Evolutionary conservation across 768 basidiomycete species (phyloP), one percentile per base, ranked within the genome.

Genomic region (Boletus subcaerulescens): DNA sequence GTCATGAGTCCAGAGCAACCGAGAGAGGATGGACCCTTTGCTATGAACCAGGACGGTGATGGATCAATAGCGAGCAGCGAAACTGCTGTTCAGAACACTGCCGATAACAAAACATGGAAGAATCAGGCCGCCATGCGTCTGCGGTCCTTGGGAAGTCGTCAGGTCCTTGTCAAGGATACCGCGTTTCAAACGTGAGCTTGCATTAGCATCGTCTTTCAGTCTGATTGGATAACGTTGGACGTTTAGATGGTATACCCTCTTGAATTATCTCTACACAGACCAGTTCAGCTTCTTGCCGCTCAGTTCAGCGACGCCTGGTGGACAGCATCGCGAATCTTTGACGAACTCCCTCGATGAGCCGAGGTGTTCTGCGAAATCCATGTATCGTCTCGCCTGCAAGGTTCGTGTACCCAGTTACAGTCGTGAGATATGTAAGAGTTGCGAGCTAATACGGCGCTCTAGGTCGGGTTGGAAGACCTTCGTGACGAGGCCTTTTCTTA

Each of bases 311-410:
- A 54, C 40, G 31, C 48, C 42, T 15, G 35, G 38, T 8, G 46
- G 20, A 14, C 43, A 49, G 13, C 45, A 18, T 39, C 45, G 24
- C 5, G 31, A 50, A 32, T 49, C 46, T 11, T 51, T 48, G 24
- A 53, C 46, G 32, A 50, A 38, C 45, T 44, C 53, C n/a, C n/a
- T 50, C 0, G 64, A 62, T 26, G 29, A 42, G 10, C 51, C 53
- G 1, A 56, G 33, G 15, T 76, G 72, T 52, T 77, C 75, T 4
- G 71, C 75, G 0, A 78, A 77, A 52, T 78, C 77, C 1, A 77
- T 76, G 71, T 77, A 75, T 55, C 71, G 77, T 22, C 61, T 77
- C 1, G 74, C 76, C 0, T 59, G 60, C 48, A 76, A 76, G 65
- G 75, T 74, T 51, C 7, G 60, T 55, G 12, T n/a, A 6, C 3